A percentile compares a stretch with the other conserved stretches of the same genome.
phyloP scores from a whole-genome alignment of 345 rosid species.

The Eucalyptus caleyi region DNA sequence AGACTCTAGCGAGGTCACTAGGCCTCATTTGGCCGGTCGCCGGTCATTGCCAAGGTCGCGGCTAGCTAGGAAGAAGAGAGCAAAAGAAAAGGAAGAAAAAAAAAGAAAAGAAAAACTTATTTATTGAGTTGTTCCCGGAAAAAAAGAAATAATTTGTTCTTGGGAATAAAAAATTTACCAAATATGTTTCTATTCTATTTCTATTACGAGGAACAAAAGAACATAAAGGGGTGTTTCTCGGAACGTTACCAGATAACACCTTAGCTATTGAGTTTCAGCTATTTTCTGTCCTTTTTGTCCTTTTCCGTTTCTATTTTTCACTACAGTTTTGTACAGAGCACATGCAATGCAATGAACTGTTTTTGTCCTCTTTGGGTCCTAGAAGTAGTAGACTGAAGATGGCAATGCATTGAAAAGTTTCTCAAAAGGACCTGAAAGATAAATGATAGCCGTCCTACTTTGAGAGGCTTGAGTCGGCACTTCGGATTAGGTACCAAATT shows the following conservation, averaged over 20 bases:
- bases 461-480: not conserved
- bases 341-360: not conserved
- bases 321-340: not conserved
- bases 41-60: accelerated
- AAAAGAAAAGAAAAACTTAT: accelerated
- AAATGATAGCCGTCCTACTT: not conserved
- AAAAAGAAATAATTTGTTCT: too few species aligned
- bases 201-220: accelerated
- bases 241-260: accelerated
- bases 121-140: accelerated
- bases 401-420: not conserved
- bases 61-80: too few species aligned
- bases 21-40: accelerated
- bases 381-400: not conserved
- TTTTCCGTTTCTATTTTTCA: not conserved
- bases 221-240: accelerated
- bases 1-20: accelerated
- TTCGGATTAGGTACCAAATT: not conserved
- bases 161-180: accelerated
- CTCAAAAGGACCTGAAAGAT: not conserved
- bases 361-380: not conserved
- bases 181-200: accelerated
- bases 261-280: not conserved
- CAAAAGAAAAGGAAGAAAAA: too few species aligned
- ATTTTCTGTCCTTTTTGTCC: not conserved